phyloP scores from a whole-genome alignment of 805 yeast species.

The Ogataea zsoltii region DNA sequence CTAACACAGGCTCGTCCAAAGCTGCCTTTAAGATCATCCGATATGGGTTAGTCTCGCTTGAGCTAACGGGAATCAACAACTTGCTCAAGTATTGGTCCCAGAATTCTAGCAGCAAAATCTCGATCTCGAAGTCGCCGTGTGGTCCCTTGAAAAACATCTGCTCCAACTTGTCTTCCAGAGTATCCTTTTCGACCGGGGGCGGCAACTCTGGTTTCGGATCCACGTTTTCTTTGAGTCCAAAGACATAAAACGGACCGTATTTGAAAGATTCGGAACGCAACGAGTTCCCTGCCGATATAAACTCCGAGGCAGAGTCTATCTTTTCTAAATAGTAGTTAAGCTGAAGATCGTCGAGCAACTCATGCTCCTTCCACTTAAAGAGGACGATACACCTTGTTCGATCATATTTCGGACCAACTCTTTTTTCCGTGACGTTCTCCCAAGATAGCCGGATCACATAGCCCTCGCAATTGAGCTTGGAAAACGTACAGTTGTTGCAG shows the following conservation, averaged over 20 bases:
- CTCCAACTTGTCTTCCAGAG: background rate
- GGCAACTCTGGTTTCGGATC: too few species aligned
- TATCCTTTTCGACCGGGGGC: background rate
- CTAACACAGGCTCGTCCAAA: background rate
- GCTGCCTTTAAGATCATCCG: conserved; percentile 1
- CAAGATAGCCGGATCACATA: conserved; percentile 2
- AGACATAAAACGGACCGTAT: conserved; percentile 2
- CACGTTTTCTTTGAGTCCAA: background rate
- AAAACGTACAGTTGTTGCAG: background rate
- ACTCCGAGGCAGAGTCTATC: background rate
- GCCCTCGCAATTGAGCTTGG: conserved; percentile 1
- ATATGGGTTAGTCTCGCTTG: background rate
- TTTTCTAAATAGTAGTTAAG: conserved; percentile 2
- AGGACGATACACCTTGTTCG: conserved; percentile 1
- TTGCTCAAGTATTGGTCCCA: conserved; percentile 3
- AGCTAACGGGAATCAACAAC: background rate
- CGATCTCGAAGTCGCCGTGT: background rate
- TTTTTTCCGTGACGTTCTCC: background rate
- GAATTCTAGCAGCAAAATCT: conserved; percentile 1
- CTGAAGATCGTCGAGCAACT: conserved; percentile 1
- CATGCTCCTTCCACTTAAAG: background rate
- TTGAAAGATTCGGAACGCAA: background rate
- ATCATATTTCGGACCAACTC: background rate
- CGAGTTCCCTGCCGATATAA: background rate
- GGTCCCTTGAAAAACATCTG: background rate